A percentile compares a stretch with the other conserved stretches of the same genome.
Evolutionary conservation across 148 eudicot genomes (phyloP).

Genomic region (Rhododendron ferrugineum): DNA sequence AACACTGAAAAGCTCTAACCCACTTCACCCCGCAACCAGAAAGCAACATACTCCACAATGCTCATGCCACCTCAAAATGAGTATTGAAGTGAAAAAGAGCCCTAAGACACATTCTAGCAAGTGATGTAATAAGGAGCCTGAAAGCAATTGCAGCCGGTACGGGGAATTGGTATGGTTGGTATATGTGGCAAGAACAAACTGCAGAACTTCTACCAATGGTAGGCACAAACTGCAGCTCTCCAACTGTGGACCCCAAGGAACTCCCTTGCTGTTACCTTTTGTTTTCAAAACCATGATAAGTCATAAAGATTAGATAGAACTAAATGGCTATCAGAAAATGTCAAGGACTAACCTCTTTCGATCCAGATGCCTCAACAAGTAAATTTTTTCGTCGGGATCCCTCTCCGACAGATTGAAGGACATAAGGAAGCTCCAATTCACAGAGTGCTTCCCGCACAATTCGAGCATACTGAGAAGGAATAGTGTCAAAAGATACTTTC

Average conservation of each 20-base stretch:
- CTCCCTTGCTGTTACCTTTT: background rate
- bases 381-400: slow-evolving; percentile 31
- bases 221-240: background rate
- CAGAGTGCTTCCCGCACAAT: slow-evolving; percentile 58
- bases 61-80: background rate
- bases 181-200: background rate
- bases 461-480: slow-evolving; percentile 39
- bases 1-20: background rate
- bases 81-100: background rate
- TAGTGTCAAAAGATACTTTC: background rate
- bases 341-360: slow-evolving; percentile 34
- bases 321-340: background rate
- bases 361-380: slow-evolving; percentile 36
- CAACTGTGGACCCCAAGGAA: background rate
- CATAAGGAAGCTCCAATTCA: slow-evolving; percentile 54
- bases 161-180: background rate
- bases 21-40: background rate
- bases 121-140: background rate
- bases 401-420: slow-evolving; percentile 41
- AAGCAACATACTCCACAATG: background rate
- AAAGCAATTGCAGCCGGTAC: background rate
- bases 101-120: background rate
- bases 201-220: background rate
- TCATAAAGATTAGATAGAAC: background rate
- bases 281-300: background rate